Conservation (phyloP, 768 basidiomycete genomes). For the Xerocomus spinulosus region DNA sequence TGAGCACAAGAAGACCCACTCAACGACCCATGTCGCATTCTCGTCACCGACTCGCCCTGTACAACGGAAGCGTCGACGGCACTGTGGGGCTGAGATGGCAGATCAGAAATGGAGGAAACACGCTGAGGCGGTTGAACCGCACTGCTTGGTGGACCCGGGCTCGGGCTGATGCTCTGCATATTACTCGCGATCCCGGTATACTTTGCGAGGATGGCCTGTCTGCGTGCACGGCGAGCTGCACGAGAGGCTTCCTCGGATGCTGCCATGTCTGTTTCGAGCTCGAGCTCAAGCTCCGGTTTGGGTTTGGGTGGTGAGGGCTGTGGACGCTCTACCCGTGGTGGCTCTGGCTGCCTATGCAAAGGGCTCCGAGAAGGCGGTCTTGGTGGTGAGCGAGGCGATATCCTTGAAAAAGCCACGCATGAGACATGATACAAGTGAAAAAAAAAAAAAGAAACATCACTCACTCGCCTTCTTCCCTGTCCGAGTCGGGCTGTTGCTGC, state of each 20-base stretch:
- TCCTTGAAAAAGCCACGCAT: conserved; percentile 39
- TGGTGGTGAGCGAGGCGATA: conserved; percentile 53
- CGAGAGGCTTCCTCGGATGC: conserved; percentile 57
- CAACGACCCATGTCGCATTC: conserved; percentile 17
- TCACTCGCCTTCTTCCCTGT: conserved; percentile 93
- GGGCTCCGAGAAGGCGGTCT: conserved; percentile 22
- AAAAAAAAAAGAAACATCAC: conserved; percentile 34
- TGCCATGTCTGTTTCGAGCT: conserved; percentile 52
- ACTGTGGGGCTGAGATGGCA: conserved; percentile 52
- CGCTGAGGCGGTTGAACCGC: conserved; percentile 68
- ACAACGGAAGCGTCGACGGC: conserved; percentile 32
- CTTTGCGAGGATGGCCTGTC: conserved; percentile 78
- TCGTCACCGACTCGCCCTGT: conserved; percentile 7
- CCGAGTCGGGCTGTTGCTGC: conserved; percentile 41
- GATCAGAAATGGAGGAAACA: conserved; percentile 58
- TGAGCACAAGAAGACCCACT: conserved; percentile 13
- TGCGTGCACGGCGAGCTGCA: conserved; percentile 61
- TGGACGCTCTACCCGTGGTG: conserved; percentile 16
- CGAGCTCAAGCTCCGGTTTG: conserved; percentile 38
- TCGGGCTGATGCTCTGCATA: conserved; percentile 45
- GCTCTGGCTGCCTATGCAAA: conserved; percentile 10
- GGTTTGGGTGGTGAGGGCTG: conserved; percentile 12
- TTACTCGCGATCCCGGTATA: conserved; percentile 49
- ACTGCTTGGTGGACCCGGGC: conserved; percentile 65
- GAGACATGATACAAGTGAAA: no score